These are phyloP conservation scores for Otatea glauca DNA, from an alignment of 176 grass and related monocot genomes.

Conservation along the genomic window DNA sequence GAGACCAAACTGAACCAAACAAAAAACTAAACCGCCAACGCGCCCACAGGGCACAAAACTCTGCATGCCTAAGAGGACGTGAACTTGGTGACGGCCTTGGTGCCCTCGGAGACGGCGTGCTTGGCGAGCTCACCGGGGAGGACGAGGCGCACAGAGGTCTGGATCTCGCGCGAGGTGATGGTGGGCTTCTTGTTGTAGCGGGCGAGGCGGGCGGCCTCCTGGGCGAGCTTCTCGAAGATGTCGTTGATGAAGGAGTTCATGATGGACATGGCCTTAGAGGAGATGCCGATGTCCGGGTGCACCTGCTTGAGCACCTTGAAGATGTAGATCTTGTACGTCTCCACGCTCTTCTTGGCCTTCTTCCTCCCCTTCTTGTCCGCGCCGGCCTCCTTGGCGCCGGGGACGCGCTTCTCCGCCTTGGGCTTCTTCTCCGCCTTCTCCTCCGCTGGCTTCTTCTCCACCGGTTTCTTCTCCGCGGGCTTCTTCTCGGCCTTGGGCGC, in stretches of 20 bases:
- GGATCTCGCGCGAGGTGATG: slow-evolving; percentile 78
- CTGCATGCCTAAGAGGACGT: slow-evolving; percentile 5
- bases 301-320: slow-evolving; percentile 94
- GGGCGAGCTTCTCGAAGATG: slow-evolving; percentile 83
- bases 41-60: no score
- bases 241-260: slow-evolving; percentile 97
- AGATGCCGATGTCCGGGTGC: slow-evolving; percentile 83
- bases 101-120: slow-evolving; percentile 72
- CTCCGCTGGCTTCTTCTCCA: no score
- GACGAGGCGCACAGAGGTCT: slow-evolving; percentile 68
- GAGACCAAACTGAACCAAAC: neutral
- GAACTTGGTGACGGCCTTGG: slow-evolving; percentile 83
- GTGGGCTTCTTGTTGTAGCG: slow-evolving; percentile 87
- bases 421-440: no score
- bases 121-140: slow-evolving; percentile 74
- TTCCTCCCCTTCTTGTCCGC: slow-evolving; percentile 49
- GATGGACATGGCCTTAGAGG: slow-evolving; percentile 94
- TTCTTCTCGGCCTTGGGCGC: slow-evolving; percentile 68
- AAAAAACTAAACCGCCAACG: neutral
- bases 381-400: slow-evolving; percentile 48
- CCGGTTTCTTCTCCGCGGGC: slow-evolving; percentile 54
- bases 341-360: slow-evolving; percentile 62
- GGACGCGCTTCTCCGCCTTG: no score
- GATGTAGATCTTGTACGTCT: slow-evolving; percentile 98
- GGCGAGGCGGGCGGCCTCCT: slow-evolving; percentile 50